Conservation (phyloP, 257 asterid species). For the Salvia rosmarinus region DNA sequence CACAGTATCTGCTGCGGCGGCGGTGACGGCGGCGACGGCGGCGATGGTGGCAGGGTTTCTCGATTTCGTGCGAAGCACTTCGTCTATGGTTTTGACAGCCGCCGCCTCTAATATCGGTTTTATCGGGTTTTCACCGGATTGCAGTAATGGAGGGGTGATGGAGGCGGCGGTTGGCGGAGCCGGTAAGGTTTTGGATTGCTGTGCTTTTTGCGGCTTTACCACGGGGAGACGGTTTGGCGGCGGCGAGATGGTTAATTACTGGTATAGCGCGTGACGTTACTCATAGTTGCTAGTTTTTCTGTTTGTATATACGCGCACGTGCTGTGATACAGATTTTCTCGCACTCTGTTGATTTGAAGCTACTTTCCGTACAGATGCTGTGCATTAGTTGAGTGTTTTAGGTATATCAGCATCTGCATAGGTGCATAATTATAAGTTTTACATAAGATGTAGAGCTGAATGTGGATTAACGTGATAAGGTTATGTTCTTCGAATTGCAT, state of each 20-base stretch:
- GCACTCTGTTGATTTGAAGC: neutral
- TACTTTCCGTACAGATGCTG: neutral
- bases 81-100: conserved; percentile 61
- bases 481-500: neutral
- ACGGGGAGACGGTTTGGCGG: conserved; percentile 50
- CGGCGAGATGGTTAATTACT: conserved; percentile 63
- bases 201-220: conserved; percentile 54
- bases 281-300: neutral
- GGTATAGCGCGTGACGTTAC: conserved; percentile 43
- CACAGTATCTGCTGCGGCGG: conserved; percentile 42
- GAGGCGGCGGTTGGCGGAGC: conserved; percentile 31
- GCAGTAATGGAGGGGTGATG: conserved; percentile 30
- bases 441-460: neutral
- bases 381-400: neutral
- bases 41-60: conserved; percentile 48
- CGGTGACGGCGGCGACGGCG: conserved; percentile 36
- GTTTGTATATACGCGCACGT: neutral
- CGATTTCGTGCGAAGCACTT: conserved; percentile 56
- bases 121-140: conserved; percentile 26
- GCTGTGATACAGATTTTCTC: neutral
- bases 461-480: neutral
- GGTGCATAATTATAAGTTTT: neutral
- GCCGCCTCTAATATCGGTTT: conserved; percentile 55
- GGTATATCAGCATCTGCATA: conserved; percentile 2
- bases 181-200: conserved; percentile 40